Evolutionary conservation across 1,139 yeast species (phyloP), one percentile per base, ranked within the genome.

Genomic region (Scheffersomyces illinoinensis): DNA sequence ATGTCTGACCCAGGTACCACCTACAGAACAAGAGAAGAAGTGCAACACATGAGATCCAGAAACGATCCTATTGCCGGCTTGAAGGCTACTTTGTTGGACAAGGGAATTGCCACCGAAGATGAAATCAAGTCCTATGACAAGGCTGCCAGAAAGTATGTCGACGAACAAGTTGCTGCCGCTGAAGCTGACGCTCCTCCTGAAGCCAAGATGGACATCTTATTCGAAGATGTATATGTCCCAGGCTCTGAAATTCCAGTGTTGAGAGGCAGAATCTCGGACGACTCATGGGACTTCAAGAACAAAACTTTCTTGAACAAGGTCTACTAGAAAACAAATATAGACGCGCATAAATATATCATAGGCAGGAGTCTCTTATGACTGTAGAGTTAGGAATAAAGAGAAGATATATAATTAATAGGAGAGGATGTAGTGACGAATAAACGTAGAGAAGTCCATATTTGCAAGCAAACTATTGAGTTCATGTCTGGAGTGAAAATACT

Each of bases 1-100:
- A 95, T 95, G 98, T 93, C 98, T 68, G 98, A 95, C 80, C 98
- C 98, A 72, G 98, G 98, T 85, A 95, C 98, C 77, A 93, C 98
- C 67, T 95, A 95, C 88, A 89, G 98, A 87, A 95, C 99, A 75
- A 93, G 99, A 84, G 99, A 95, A 83, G 99, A 95, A 84, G 96
- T 95, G 69, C 98, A 93, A 82, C 96, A 95, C 85, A 93, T 95
- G 98, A 90, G 99, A 85, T 92, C 98, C 54, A 90, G 93, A 84
- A 93, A 90, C 76, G 99, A 95, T 78, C 98, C 98, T 70, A 93
- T 95, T 78, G 95, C 97, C 61, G 98, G 98, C 67, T 87, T 95
- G 75, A 93, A 93, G 86, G 88, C 88, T 71, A 90, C 87, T 62
- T 83, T 95, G 70, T 78, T 93, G 71, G 98, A 93, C 67, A 84